Conservation (phyloP, 2,329 filamentous ascomycete genomes). For the Myriosclerotinia curreyana region DNA sequence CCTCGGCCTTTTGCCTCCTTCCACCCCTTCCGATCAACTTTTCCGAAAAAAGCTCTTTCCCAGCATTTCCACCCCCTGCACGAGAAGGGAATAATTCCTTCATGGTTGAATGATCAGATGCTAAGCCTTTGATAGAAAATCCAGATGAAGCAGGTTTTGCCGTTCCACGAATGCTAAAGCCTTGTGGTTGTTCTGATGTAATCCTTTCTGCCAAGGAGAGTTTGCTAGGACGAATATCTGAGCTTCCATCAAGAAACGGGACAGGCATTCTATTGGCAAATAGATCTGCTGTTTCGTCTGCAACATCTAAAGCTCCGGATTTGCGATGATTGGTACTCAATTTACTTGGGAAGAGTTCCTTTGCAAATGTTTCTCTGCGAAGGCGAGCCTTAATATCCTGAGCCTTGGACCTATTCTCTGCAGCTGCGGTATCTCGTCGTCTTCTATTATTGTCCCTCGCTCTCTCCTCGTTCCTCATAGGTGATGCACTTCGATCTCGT, state of each 20-base stretch:
- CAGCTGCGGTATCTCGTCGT: conserved; percentile 31
- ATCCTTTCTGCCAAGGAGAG: conserved; percentile 31
- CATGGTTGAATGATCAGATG: conserved; percentile 50
- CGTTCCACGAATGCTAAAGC: conserved; percentile 61
- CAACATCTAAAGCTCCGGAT: conserved; percentile 51
- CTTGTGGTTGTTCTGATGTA: conserved; percentile 37
- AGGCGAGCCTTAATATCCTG: conserved; percentile 44
- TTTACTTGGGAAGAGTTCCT: conserved; percentile 57
- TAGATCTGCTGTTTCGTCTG: conserved; percentile 53
- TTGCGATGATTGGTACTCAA: conserved; percentile 45
- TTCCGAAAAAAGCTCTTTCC: conserved; percentile 68
- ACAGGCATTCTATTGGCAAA: conserved; percentile 49
- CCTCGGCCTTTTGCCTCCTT: conserved; percentile 65
- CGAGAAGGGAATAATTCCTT: conserved; percentile 70
- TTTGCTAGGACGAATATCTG: conserved; percentile 33
- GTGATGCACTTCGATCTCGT: conserved; percentile 39
- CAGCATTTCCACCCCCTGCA: conserved; percentile 53
- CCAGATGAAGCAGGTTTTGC: conserved; percentile 46
- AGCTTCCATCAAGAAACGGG: conserved; percentile 48
- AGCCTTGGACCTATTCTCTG: conserved; percentile 46
- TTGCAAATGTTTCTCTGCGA: conserved; percentile 28
- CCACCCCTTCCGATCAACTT: conserved; percentile 56
- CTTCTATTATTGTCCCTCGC: conserved; percentile 39
- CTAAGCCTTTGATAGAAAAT: conserved; percentile 66
- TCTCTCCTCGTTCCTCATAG: conserved; percentile 41